Evolutionary conservation across 23 red algal genomes (phyloP).

Genomic region (Gracilaria caudata): DNA sequence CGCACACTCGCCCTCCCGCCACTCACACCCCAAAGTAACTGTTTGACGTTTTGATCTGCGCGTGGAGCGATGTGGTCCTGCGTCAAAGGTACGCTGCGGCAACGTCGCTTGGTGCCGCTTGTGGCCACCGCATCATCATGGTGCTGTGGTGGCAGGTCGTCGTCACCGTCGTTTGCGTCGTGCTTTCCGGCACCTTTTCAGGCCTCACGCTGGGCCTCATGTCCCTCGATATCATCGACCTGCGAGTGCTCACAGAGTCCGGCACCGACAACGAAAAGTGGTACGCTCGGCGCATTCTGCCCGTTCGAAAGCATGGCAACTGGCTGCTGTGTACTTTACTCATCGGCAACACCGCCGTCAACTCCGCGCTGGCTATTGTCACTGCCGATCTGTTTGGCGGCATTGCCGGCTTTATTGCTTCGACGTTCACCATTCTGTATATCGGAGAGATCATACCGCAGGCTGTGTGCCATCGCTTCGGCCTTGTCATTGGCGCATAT

Average conservation of each 20-base stretch:
- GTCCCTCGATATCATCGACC: slow-evolving; percentile 95
- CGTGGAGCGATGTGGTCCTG: neutral
- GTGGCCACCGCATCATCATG: slow-evolving; percentile 23
- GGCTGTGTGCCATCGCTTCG: slow-evolving; percentile 95
- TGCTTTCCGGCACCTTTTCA: slow-evolving; percentile 89
- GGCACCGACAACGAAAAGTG: slow-evolving; percentile 80
- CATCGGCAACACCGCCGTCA: slow-evolving; percentile 98
- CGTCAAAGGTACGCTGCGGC: neutral
- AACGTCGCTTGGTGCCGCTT: neutral
- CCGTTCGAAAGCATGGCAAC: slow-evolving; percentile 94
- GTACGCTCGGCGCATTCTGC: slow-evolving; percentile 81
- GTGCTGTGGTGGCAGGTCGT: slow-evolving; percentile 76
- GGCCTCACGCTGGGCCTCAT: slow-evolving; percentile 99
- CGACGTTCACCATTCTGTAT: slow-evolving; percentile 88
- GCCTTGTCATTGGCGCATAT: slow-evolving; percentile 84
- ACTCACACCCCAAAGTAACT: neutral
- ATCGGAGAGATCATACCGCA: slow-evolving; percentile 98
- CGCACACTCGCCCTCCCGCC: neutral
- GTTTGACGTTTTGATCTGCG: neutral
- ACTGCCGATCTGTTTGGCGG: slow-evolving; percentile 89
- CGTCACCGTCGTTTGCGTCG: slow-evolving; percentile 77
- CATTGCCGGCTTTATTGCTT: slow-evolving; percentile 82
- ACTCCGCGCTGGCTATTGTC: slow-evolving; percentile 89
- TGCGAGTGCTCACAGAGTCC: slow-evolving; percentile 87
- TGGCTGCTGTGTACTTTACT: slow-evolving; percentile 93